These are phyloP conservation scores for Licmophora abbreviata DNA, from an alignment of 108 stramenopile species.

Conservation along the genomic window DNA sequence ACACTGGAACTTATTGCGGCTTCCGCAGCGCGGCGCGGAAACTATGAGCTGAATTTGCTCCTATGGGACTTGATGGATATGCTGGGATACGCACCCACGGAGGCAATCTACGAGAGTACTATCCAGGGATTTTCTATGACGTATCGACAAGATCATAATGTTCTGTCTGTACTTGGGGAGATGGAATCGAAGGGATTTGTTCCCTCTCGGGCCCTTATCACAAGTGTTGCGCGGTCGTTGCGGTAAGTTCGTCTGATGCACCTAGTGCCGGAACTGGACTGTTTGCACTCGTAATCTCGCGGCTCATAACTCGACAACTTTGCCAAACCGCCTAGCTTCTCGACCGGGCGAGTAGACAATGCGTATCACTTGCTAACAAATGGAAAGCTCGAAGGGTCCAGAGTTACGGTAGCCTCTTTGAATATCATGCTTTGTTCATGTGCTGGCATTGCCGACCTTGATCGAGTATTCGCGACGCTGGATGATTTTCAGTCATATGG, in stretches of 20 bases:
- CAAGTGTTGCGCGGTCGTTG: constrained; percentile 32
- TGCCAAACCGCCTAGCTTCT: too few relatives aligned
- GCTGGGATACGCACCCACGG: constrained; percentile 42
- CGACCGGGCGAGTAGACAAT: constrained; percentile 18
- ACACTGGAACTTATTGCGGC: constrained; percentile 52
- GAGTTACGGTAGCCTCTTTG: constrained; percentile 29
- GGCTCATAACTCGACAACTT: constrained; percentile 4
- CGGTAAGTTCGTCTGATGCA: too few relatives aligned
- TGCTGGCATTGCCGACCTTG: constrained; percentile 31
- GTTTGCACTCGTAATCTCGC: neutral
- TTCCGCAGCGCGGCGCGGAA: constrained; percentile 26
- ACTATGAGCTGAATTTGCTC: constrained; percentile 34
- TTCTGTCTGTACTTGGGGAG: constrained; percentile 43
- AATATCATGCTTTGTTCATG: constrained; percentile 35
- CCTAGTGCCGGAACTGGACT: too few relatives aligned
- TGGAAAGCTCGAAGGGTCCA: constrained; percentile 10
- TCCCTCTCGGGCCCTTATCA: constrained; percentile 42
- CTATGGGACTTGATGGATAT: constrained; percentile 57
- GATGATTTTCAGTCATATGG: constrained; percentile 18
- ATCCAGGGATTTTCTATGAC: constrained; percentile 39
- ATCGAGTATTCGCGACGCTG: constrained; percentile 9
- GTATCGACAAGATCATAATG: constrained; percentile 9
- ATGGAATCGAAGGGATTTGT: constrained; percentile 57
- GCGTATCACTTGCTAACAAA: constrained; percentile 18
- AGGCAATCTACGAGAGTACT: constrained; percentile 60